Evolutionary conservation across 805 yeast genomes (phyloP), one percentile per base, ranked within the genome.

Genomic region (Candida awuae): DNA sequence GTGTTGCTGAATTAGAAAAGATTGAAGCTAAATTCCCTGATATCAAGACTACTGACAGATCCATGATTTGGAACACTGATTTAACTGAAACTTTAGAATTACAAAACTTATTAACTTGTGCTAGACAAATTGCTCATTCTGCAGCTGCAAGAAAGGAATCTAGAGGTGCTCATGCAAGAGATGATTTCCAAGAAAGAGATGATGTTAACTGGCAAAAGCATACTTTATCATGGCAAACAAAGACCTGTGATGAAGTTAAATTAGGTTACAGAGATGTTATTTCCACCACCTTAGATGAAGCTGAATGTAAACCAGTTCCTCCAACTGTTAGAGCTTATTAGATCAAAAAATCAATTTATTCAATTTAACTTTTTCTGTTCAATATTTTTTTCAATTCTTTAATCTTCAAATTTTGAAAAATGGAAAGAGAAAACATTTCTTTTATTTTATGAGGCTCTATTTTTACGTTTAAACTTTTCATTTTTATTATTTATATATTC

Each of bases 121-220:
- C 97, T 46, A 78, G 81, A 48, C 98, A 92, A 73, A 88, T 97
- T 38, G 97, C 97, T 25, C 70, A 68, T 50, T 76, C 94, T 47
- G 98, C 98, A 37, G 87, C 92, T 47, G 94, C 86, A 41, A 85
- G 98, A 74, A 80, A 73, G 58, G 98, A 90, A 70, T 87, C 97
- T 28, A 85, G 98, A 73, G 98, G 98, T 70, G 97, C 98, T 35
- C 98, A 90, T 61, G 97, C 98, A 43, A 83, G 97, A 73, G 98
- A 90, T 67, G 98, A 90, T 65, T 88, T 66, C 70, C 97, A 95
- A 57, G 80, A 77, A 47, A 86, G 98, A 77, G 95, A 90, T 61
- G 98, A 90, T 63, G 87, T 61, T 41, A 72, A 87, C 74, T 90
- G 98, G 98, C 86, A 85, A 90, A 92, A 90, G 71, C 98, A 90